Conservation (phyloP, 805 yeast species). For the Yarrowia hollandica region DNA sequence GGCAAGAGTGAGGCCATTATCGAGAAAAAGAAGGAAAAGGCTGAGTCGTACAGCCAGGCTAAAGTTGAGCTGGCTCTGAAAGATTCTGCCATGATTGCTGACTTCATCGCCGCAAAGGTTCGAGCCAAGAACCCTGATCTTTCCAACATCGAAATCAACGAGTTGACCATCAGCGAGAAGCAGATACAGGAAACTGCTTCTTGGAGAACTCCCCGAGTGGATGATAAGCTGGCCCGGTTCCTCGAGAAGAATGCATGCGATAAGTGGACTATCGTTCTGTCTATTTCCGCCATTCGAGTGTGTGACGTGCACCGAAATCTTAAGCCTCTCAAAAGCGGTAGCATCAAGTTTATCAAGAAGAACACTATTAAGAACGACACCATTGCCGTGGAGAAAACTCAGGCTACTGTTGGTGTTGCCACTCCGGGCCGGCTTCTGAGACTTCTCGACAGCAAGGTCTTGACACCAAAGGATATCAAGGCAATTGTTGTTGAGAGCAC, state of each 20-base stretch:
- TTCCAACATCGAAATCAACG: slow-evolving; percentile 73
- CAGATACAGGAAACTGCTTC: slow-evolving; percentile 63
- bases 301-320: slow-evolving; percentile 78
- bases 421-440: slow-evolving; percentile 63
- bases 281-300: slow-evolving; percentile 81
- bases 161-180: slow-evolving; percentile 57
- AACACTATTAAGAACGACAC: slow-evolving; percentile 68
- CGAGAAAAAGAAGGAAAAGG: slow-evolving; percentile 58
- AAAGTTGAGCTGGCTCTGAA: slow-evolving; percentile 57
- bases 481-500: slow-evolving; percentile 61
- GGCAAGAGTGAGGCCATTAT: slow-evolving; percentile 33
- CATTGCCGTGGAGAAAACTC: slow-evolving; percentile 43
- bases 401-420: slow-evolving; percentile 51
- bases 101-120: slow-evolving; percentile 62
- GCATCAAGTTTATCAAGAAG: slow-evolving; percentile 72
- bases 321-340: slow-evolving; percentile 49
- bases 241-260: slow-evolving; percentile 39
- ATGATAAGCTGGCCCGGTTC: slow-evolving; percentile 33
- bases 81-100: slow-evolving; percentile 63
- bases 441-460: slow-evolving; percentile 49
- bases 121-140: slow-evolving; percentile 62
- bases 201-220: slow-evolving; percentile 39
- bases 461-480: slow-evolving; percentile 49
- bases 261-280: slow-evolving; percentile 53
- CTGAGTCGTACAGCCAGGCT: slow-evolving; percentile 61